These are phyloP conservation scores for Lyophyllum shimeji DNA, from an alignment of 768 basidiomycete genomes.

Conservation along the genomic window DNA sequence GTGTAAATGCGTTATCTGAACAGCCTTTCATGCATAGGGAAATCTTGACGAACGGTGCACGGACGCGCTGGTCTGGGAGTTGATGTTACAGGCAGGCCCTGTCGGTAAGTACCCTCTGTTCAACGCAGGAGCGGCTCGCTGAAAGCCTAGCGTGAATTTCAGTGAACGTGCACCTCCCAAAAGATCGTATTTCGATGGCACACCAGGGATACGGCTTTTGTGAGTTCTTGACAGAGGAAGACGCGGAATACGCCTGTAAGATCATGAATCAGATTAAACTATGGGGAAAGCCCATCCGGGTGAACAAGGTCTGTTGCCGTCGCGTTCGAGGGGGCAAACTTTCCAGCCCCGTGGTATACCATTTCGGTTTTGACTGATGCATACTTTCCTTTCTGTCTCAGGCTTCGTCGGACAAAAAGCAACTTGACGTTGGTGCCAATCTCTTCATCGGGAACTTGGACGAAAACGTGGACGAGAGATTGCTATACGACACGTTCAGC, in stretches of 20 bases:
- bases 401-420: constrained; percentile 98
- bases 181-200: constrained; percentile 96
- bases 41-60: constrained; percentile 95
- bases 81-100: constrained; percentile 99
- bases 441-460: constrained; percentile 96
- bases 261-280: constrained; percentile 99
- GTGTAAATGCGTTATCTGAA: constrained; percentile 5
- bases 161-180: constrained; percentile 98
- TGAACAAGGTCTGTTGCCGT: constrained; percentile 83
- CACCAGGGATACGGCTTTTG: constrained; percentile 99
- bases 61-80: constrained; percentile 95
- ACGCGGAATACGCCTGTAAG: constrained; percentile 99
- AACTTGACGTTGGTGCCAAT: constrained; percentile 97
- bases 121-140: not conserved
- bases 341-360: not conserved
- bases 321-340: not conserved
- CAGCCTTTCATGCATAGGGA: constrained; percentile 51
- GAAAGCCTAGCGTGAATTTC: constrained; percentile 3
- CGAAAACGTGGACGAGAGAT: constrained; percentile 90
- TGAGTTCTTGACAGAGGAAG: constrained; percentile 98
- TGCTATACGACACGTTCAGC: constrained; percentile 93
- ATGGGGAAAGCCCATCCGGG: constrained; percentile 97
- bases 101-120: constrained; percentile 65
- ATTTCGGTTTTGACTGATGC: not conserved
- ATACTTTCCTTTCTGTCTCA: constrained; percentile 27